These are phyloP conservation scores for Afroboletus lepidellus DNA, from an alignment of 1,284 basidiomycete species.

Conservation along the genomic window DNA sequence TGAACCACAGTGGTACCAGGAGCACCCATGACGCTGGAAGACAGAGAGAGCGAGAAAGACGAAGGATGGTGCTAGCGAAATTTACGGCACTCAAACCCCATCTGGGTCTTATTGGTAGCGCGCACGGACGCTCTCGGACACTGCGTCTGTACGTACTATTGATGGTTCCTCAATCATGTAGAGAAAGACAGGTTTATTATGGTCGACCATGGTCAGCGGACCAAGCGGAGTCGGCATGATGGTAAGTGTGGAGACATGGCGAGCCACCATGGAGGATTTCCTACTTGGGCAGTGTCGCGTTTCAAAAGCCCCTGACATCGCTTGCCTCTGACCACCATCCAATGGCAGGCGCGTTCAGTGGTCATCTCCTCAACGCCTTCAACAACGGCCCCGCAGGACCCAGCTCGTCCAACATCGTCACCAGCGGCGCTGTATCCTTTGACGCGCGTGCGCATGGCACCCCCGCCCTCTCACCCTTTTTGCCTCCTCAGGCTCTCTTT, in stretches of 20 bases:
- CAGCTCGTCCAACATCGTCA: slow-evolving; percentile 35
- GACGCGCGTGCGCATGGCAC: slow-evolving; percentile 54
- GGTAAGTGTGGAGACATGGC: too few relatives aligned
- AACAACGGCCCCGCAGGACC: slow-evolving; percentile 12
- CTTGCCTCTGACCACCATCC: slow-evolving; percentile 10
- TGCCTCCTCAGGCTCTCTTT: slow-evolving; percentile 2
- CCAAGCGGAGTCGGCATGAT: too few relatives aligned
- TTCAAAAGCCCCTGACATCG: slow-evolving; percentile 9
- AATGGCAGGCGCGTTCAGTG: slow-evolving; percentile 35
- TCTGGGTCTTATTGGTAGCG: too few relatives aligned
- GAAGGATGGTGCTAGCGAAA: not conserved
- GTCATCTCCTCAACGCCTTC: slow-evolving; percentile 31
- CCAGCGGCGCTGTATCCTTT: slow-evolving; percentile 56
- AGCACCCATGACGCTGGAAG: slow-evolving; percentile 44
- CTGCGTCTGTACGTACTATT: too few relatives aligned
- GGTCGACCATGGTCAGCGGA: too few relatives aligned
- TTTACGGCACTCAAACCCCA: too few relatives aligned
- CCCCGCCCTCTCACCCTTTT: not conserved
- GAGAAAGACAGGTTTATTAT: too few relatives aligned
- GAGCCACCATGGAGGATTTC: not conserved
- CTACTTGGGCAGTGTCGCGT: not conserved
- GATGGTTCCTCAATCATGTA: too few relatives aligned
- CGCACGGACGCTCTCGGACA: too few relatives aligned
- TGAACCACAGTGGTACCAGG: slow-evolving; percentile 39
- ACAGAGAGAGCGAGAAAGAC: not conserved